A percentile compares a stretch with the other conserved stretches of the same genome.
These are phyloP conservation scores for Talaromyces sp. DNA, from an alignment of 2,329 filamentous ascomycete genomes.

Conservation along the genomic window DNA sequence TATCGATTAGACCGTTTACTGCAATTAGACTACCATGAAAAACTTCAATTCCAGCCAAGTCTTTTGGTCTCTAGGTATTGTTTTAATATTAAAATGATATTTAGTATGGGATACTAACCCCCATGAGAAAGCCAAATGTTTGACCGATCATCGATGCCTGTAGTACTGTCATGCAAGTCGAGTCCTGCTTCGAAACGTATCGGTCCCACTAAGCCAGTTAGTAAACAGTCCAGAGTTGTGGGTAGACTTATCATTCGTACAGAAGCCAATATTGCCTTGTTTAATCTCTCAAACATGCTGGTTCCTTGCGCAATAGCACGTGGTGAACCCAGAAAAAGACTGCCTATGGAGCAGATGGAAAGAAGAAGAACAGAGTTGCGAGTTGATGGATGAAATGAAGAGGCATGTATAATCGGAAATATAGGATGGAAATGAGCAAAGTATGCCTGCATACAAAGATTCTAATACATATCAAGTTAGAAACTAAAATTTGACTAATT, in stretches of 20 bases:
- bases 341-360: neutral
- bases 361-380: neutral
- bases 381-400: neutral
- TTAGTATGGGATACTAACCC: neutral
- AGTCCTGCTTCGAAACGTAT: neutral
- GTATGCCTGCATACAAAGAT: neutral
- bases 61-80: neutral
- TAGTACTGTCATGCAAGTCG: neutral
- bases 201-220: neutral
- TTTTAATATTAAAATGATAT: neutral
- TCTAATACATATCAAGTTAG: neutral
- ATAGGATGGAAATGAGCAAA: neutral
- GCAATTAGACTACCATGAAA: neutral
- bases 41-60: neutral
- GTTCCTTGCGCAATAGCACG: neutral
- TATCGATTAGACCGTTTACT: neutral
- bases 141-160: neutral
- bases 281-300: neutral
- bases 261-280: neutral
- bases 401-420: neutral
- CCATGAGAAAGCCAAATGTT: neutral
- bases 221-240: neutral
- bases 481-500: neutral
- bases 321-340: neutral
- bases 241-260: neutral